Evolutionary conservation across 345 rosid species (phyloP).

Genomic region (Citrus trifoliata): DNA sequence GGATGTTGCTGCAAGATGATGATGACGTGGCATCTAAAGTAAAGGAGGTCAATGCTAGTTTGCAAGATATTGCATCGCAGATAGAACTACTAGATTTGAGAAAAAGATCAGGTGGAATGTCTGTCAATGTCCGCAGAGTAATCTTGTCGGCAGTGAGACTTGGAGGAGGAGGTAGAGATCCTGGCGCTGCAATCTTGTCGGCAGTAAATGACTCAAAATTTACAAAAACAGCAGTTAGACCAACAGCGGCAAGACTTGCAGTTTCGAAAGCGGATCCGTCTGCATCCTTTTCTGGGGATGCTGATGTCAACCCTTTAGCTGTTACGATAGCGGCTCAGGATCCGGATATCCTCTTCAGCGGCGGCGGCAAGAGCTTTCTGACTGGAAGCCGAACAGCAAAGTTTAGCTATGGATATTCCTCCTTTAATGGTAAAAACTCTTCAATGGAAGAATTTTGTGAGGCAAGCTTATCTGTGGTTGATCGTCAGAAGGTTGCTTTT

Average conservation of each 20-base stretch:
- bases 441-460: constrained; percentile 70
- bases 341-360: constrained; percentile 37
- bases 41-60: too few species aligned
- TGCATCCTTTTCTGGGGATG: constrained; percentile 19
- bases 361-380: constrained; percentile 50
- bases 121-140: too few species aligned
- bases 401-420: constrained; percentile 58
- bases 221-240: not conserved
- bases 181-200: too few species aligned
- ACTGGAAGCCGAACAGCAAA: constrained; percentile 26
- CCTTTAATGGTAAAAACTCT: constrained; percentile 53
- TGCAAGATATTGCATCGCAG: too few species aligned
- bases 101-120: too few species aligned
- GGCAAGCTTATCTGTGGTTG: constrained; percentile 47
- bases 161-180: too few species aligned
- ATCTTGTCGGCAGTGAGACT: too few species aligned
- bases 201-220: not conserved
- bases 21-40: too few species aligned
- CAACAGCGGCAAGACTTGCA: not conserved
- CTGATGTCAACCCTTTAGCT: constrained; percentile 9
- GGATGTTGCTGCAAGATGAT: too few species aligned
- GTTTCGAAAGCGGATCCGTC: not conserved
- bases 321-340: constrained; percentile 25
- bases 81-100: too few species aligned
- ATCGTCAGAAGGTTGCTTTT: constrained; percentile 56